Conservation (phyloP, 202 grass and related monocot genomes). For the Schoenoplectus triqueter region DNA sequence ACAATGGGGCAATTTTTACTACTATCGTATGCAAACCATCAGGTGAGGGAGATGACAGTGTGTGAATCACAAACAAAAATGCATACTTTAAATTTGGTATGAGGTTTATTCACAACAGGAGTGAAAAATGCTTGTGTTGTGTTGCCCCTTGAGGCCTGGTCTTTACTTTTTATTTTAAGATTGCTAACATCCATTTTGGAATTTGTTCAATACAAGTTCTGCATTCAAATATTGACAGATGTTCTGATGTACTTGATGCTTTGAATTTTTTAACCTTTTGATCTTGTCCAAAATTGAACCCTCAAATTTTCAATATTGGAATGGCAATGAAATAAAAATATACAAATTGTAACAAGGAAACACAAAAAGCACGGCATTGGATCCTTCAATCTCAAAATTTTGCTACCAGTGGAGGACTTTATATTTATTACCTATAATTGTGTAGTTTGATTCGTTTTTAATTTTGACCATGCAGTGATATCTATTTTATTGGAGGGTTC, state of each 20-base stretch:
- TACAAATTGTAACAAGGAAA: not conserved
- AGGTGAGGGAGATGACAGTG: conserved; percentile 44
- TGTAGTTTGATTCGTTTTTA: conserved; percentile 1
- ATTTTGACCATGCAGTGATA: conserved; percentile 51
- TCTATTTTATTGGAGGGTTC: conserved; percentile 93
- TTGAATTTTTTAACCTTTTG: conserved; percentile 10
- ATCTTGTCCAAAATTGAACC: conserved; percentile 16
- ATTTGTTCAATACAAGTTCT: not conserved
- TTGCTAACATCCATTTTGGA: conserved; percentile 2
- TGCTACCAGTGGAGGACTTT: not conserved
- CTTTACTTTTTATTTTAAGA: not conserved
- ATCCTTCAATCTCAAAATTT: not conserved
- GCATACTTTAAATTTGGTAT: not conserved
- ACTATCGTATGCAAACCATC: conserved; percentile 80
- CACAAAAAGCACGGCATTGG: not conserved
- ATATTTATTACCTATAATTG: not conserved
- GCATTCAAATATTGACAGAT: not conserved
- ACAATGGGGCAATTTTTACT: conserved; percentile 90
- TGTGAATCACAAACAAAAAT: not conserved
- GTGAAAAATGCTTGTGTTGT: conserved; percentile 14
- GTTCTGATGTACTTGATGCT: not conserved
- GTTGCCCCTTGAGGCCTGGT: not conserved
- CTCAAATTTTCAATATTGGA: conserved; percentile 1
- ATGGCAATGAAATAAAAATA: not conserved
- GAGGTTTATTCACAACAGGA: not conserved